A percentile compares a stretch with the other conserved stretches of the same genome.
Conservation (phyloP, 176 grass and related monocot species). For the Aegilops longissima region DNA sequence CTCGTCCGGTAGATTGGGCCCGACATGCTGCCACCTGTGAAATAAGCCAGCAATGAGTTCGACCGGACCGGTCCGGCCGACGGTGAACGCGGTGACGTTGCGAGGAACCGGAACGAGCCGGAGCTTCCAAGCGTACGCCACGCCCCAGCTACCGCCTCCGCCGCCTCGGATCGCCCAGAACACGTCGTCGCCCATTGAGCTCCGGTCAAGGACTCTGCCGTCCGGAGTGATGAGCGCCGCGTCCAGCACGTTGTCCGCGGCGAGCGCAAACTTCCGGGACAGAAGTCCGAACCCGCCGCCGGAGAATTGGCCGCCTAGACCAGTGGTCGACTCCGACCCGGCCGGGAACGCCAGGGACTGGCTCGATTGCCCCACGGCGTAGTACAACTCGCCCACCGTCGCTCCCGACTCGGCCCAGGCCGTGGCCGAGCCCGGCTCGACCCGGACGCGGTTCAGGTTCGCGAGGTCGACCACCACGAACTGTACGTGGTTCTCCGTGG, state of each 20-base stretch:
- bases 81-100: slow-evolving; percentile 36
- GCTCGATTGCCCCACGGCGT: slow-evolving; percentile 28
- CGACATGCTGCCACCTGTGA: slow-evolving; percentile 57
- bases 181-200: slow-evolving; percentile 49
- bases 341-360: slow-evolving; percentile 46
- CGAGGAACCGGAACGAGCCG: slow-evolving; percentile 48
- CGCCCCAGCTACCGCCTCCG: slow-evolving; percentile 76
- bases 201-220: not conserved
- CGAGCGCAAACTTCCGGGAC: slow-evolving; percentile 47
- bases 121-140: slow-evolving; percentile 80
- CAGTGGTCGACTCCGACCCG: slow-evolving; percentile 57
- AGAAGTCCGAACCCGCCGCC: slow-evolving; percentile 66
- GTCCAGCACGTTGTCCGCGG: slow-evolving; percentile 70
- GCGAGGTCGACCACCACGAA: slow-evolving; percentile 61
- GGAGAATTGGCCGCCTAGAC: slow-evolving; percentile 26
- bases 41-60: slow-evolving; percentile 37
- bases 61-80: not conserved
- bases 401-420: slow-evolving; percentile 67
- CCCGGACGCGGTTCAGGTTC: slow-evolving; percentile 42
- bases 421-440: slow-evolving; percentile 27
- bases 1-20: slow-evolving; percentile 46
- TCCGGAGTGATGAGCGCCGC: slow-evolving; percentile 33
- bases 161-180: slow-evolving; percentile 81
- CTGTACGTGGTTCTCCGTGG: slow-evolving; percentile 17
- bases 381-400: slow-evolving; percentile 65